Evolutionary conservation across 768 basidiomycete species (phyloP).

Genomic region (Kwoniella europaea): DNA sequence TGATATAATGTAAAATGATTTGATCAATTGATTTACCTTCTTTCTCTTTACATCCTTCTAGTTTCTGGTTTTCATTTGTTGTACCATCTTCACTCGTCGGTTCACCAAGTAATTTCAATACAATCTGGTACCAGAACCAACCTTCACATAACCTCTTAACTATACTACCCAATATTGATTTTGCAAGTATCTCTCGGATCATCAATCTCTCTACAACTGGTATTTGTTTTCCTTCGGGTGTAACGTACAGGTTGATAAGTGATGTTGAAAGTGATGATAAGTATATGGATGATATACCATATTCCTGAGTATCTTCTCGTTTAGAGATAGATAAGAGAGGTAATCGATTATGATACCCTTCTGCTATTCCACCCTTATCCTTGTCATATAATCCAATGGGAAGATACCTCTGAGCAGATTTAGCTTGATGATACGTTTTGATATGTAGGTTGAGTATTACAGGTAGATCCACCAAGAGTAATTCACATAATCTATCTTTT

Average conservation of each 20-base stretch:
- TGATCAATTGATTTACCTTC: conserved; percentile 2
- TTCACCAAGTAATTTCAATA: conserved; percentile 69
- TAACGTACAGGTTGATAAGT: conserved; percentile 73
- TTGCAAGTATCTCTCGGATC: conserved; percentile 79
- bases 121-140: conserved; percentile 81
- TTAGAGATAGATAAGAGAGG: conserved; percentile 34
- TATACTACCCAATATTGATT: conserved; percentile 67
- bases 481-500: conserved; percentile 27
- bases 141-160: conserved; percentile 75
- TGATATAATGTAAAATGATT: background rate
- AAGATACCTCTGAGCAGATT: conserved; percentile 6
- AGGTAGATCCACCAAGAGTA: conserved; percentile 44
- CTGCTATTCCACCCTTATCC: background rate
- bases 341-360: conserved; percentile 37
- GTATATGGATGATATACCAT: conserved; percentile 42
- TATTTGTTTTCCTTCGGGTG: conserved; percentile 71
- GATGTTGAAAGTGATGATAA: conserved; percentile 65
- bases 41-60: background rate
- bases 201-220: conserved; percentile 74
- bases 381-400: background rate
- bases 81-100: background rate
- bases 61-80: background rate
- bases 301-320: conserved; percentile 1
- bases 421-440: conserved; percentile 31
- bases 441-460: conserved; percentile 39